Base-by-base conservation (phyloP, 2,329 filamentous ascomycete genomes). In the Claviceps sp. region DNA sequence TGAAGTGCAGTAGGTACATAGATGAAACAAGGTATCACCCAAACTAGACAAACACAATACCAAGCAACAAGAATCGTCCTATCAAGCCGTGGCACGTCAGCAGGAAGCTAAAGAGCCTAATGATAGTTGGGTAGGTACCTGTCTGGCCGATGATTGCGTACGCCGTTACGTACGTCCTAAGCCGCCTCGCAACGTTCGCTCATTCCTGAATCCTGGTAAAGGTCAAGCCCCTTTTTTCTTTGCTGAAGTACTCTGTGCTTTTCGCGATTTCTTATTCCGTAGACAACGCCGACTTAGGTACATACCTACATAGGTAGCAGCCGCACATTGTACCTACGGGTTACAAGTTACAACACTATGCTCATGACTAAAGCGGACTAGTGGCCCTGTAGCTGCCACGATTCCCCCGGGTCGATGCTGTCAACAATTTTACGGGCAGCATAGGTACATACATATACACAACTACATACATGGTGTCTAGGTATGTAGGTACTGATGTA, bases 171-270 rank as follows among this genome's bases (percentile, higher is more conserved):
- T 41, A 22, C 22, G 26, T 30, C 26, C 26, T 30, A 8, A 30
- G 26, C 34, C 13, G 38, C 45, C 49, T 49, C 52, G 13, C 26
- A 48, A 51, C 20, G 26, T n/a, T 18, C 20, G 26, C 9, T 18
- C 41, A 22, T 22, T 44, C 48, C 52, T 54, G 45, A 53, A 22
- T 22, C 22, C 22, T 48, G 48, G 48, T 13, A 14, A 34, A 34
- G 24, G n/a, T 9, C 22, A 8, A n/a, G 42, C 51, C 37, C 9
- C 20, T 22, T 37, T 8, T 26, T 38, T 22, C 22, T 34, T 8
- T 30, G 26, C 8, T 30, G 26, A 30, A 30, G 26, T 30, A 30
- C 14, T 14, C n/a, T 5, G 8, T 16, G 13, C 7, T n/a, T 38
- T 47, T 36, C 44, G 18, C 22, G 46, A 26, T 47, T 36, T n/a